Evolutionary conservation across 441 rosid species (phyloP).

Genomic region (Geranium incanum): DNA sequence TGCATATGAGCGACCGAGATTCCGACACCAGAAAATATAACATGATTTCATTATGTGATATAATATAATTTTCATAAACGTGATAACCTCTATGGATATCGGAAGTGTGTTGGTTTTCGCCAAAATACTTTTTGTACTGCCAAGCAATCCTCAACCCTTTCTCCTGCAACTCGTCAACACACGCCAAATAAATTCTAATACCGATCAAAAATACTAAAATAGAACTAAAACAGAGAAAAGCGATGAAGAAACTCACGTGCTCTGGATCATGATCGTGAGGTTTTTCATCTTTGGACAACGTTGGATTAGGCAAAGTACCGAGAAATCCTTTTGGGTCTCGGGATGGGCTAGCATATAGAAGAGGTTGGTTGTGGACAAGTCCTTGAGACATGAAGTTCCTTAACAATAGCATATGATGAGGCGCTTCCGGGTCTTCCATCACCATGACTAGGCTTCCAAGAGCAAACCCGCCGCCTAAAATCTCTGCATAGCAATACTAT

Average conservation of each 20-base stretch:
- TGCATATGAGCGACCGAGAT: no score
- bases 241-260: conserved; percentile 35
- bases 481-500: conserved; percentile 34
- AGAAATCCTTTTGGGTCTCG: conserved; percentile 75
- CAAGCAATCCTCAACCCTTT: conserved; percentile 88
- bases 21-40: neutral
- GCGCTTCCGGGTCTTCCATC: conserved; percentile 96
- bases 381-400: conserved; percentile 97
- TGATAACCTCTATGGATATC: conserved; percentile 33
- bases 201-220: neutral
- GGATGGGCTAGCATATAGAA: conserved; percentile 76
- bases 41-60: no score
- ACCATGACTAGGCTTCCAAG: conserved; percentile 84
- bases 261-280: conserved; percentile 34
- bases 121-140: conserved; percentile 90
- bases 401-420: conserved; percentile 83
- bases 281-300: conserved; percentile 51
- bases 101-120: conserved; percentile 47
- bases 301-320: conserved; percentile 81
- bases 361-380: conserved; percentile 68
- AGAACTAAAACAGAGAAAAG: conserved; percentile 2
- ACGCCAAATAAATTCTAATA: conserved; percentile 3
- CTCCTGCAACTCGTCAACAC: conserved; percentile 40
- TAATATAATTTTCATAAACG: neutral
- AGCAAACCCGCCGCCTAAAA: conserved; percentile 77